Percentiles rank a stretch among this genome's conserved stretches.
Evolutionary conservation across 768 basidiomycete genomes (phyloP).

Genomic region (Multifurca ochricompacta): DNA sequence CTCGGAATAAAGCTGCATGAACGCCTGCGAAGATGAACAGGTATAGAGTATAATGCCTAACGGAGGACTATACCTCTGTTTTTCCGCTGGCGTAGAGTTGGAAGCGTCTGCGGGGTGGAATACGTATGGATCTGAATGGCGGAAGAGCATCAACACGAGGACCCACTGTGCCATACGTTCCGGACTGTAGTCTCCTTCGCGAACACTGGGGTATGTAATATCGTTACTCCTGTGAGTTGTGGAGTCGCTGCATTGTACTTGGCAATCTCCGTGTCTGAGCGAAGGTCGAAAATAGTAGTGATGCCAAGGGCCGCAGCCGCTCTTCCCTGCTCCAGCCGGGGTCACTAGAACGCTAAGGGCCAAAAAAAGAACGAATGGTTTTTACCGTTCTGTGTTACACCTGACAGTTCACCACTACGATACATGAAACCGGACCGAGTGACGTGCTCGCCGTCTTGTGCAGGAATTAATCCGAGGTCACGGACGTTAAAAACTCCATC

Average conservation of each 20-base stretch:
- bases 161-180: conserved; percentile 80
- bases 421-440: conserved; percentile 53
- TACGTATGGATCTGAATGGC: neutral
- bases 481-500: conserved; percentile 71
- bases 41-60: neutral
- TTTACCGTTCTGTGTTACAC: conserved; percentile 60
- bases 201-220: conserved; percentile 57
- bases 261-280: conserved; percentile 71
- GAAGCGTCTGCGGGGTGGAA: conserved; percentile 42
- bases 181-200: conserved; percentile 73
- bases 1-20: conserved; percentile 74
- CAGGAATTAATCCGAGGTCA: conserved; percentile 59
- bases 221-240: conserved; percentile 51
- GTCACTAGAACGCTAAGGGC: neutral
- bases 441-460: conserved; percentile 35
- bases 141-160: conserved; percentile 27
- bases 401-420: conserved; percentile 67
- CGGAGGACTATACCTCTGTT: conserved; percentile 48
- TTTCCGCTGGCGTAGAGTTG: conserved; percentile 74
- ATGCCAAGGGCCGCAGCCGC: conserved; percentile 56
- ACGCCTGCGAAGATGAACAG: conserved; percentile 41
- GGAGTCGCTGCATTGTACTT: conserved; percentile 66
- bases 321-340: conserved; percentile 41
- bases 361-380: neutral
- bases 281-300: conserved; percentile 63